These are phyloP conservation scores for Exsudoporus floridanus DNA, from an alignment of 1,284 basidiomycete genomes.

Conservation along the genomic window DNA sequence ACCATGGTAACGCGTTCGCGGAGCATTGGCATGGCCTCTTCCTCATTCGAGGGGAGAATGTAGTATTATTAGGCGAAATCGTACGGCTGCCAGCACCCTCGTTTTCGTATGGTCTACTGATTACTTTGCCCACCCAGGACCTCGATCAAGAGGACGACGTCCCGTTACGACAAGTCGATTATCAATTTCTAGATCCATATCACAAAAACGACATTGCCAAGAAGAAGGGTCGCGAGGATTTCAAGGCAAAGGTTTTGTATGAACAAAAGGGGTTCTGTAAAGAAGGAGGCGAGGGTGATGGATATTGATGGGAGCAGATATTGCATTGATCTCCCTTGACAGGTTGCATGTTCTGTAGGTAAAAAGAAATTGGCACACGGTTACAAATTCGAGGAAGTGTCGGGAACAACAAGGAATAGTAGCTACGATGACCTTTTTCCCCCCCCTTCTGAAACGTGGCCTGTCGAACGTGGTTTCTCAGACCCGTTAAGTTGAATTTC, in stretches of 20 bases:
- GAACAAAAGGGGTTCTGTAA: slow-evolving; percentile 82
- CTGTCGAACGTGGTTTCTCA: slow-evolving; percentile 42
- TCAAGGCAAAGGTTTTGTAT: slow-evolving; percentile 73
- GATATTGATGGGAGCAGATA: slow-evolving; percentile 53
- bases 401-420: slow-evolving; percentile 23
- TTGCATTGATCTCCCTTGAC: slow-evolving; percentile 14
- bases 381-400: slow-evolving; percentile 12
- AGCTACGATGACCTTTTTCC: slow-evolving; percentile 57
- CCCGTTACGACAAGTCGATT: slow-evolving; percentile 74
- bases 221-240: slow-evolving; percentile 70
- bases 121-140: slow-evolving; percentile 56
- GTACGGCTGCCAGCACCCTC: slow-evolving; percentile 52
- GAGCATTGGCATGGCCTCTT: slow-evolving; percentile 88
- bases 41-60: slow-evolving; percentile 97
- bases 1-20: slow-evolving; percentile 76
- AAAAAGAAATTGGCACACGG: slow-evolving; percentile 15
- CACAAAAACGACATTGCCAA: slow-evolving; percentile 69
- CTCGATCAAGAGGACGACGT: slow-evolving; percentile 90
- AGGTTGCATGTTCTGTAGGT: slow-evolving; percentile 20
- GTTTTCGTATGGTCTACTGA: slow-evolving; percentile 4
- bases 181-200: slow-evolving; percentile 65
- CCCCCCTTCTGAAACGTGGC: slow-evolving; percentile 51
- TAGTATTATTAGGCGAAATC: slow-evolving; percentile 95
- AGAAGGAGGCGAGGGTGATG: slow-evolving; percentile 89
- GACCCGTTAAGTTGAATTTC: slow-evolving; percentile 47